Evolutionary conservation across 2,329 filamentous ascomycete species (phyloP).

Genomic region (Hymenoscyphus salicellus): DNA sequence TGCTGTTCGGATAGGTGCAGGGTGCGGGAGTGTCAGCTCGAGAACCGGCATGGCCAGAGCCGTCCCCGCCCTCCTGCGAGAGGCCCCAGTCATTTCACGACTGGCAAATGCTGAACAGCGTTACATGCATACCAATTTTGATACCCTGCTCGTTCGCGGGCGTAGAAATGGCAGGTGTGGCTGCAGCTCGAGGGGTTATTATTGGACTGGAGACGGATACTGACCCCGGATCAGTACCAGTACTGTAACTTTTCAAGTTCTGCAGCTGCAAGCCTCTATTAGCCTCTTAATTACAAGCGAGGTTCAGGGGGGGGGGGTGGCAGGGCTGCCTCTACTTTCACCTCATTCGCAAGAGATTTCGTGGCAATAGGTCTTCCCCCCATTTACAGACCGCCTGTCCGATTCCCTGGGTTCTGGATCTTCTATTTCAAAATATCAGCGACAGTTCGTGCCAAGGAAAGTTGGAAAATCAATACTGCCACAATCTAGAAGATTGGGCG

Average conservation of each 20-base stretch:
- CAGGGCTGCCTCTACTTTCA: neutral
- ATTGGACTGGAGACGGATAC: neutral
- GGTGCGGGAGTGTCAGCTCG: neutral
- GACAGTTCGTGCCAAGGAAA: no score
- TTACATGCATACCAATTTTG: neutral
- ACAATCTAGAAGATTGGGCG: neutral
- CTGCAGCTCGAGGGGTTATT: neutral
- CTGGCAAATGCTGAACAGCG: neutral
- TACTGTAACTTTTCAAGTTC: neutral
- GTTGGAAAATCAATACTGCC: neutral
- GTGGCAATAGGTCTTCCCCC: neutral
- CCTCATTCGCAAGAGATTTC: neutral
- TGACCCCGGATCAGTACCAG: neutral
- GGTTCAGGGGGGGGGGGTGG: no score
- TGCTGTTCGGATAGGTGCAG: neutral
- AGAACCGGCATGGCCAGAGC: neutral
- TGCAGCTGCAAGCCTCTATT: neutral
- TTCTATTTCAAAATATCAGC: no score
- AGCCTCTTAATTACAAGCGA: neutral
- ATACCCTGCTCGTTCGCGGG: neutral
- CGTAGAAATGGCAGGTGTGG: neutral
- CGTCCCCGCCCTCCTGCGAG: no score
- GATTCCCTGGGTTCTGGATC: neutral
- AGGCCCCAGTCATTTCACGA: no score
- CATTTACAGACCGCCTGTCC: neutral